A percentile compares a stretch with the other conserved stretches of the same genome.
Conservation (phyloP, 192 early-diverging fungal genomes). For the Linnemannia schmuckeri region DNA sequence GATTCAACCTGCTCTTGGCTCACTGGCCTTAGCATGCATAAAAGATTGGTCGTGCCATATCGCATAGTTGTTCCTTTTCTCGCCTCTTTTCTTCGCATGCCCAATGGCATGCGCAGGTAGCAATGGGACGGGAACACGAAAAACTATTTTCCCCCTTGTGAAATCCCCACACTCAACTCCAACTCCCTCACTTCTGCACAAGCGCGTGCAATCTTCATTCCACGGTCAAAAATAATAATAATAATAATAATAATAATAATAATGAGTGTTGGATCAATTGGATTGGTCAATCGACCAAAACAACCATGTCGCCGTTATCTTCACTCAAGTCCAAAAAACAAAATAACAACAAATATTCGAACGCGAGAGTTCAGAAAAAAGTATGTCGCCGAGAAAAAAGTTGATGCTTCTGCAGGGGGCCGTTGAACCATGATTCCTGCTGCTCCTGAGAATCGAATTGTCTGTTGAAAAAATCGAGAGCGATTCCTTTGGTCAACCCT, state of each 20-base stretch:
- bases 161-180: background rate
- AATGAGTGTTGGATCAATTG: conserved; percentile 4
- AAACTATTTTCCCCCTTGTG: background rate
- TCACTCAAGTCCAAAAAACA: background rate
- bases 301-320: background rate
- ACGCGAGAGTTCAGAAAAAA: background rate
- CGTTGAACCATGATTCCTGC: background rate
- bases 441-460: background rate
- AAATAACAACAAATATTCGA: background rate
- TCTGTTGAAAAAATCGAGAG: background rate
- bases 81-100: background rate
- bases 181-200: background rate
- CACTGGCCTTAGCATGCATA: background rate
- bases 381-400: no score
- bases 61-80: background rate
- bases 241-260: no score
- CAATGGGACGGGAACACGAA: background rate
- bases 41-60: background rate
- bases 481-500: background rate
- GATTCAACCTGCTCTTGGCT: background rate
- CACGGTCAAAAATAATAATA: background rate
- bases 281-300: conserved; percentile 2
- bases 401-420: background rate
- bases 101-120: background rate
- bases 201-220: background rate